Evolutionary conservation across 78 protist genomes (phyloP).

Genomic region (Dictyostelium citrinum): DNA sequence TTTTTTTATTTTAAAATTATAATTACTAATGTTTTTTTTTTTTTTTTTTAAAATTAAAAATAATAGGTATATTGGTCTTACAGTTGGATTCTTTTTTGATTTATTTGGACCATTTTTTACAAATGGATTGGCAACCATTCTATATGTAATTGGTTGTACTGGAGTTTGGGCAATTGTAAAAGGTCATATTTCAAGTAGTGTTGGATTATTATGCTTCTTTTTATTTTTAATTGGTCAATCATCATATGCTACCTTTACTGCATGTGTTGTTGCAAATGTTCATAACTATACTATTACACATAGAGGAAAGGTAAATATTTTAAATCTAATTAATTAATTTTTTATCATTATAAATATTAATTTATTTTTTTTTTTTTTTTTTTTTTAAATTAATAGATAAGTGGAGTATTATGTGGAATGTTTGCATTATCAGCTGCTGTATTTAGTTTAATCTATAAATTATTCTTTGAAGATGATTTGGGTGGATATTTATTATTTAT

Average conservation of each 20-base stretch:
- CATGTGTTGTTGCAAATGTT: constrained; percentile 19
- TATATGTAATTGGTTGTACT: constrained; percentile 22
- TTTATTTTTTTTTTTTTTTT: not conserved
- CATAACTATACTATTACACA: constrained; percentile 30
- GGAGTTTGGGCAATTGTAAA: constrained; percentile 20
- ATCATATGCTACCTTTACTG: constrained; percentile 45
- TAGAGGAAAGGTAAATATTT: constrained; percentile 23
- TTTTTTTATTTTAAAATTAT: no score
- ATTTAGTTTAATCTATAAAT: constrained; percentile 35
- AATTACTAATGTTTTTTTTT: no score
- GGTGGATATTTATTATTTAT: constrained; percentile 37
- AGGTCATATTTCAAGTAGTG: not conserved
- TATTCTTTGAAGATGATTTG: not conserved
- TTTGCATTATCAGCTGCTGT: constrained; percentile 51
- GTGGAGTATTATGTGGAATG: constrained; percentile 28
- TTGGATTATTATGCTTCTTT: not conserved
- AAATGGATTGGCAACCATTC: not conserved
- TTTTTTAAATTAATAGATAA: not conserved
- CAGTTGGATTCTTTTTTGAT: constrained; percentile 59
- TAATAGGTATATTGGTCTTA: constrained; percentile 19
- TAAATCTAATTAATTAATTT: no score
- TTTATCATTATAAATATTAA: no score
- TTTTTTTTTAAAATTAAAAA: not conserved
- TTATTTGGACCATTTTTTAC: constrained; percentile 45
- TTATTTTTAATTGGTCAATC: constrained; percentile 59